These are phyloP conservation scores for Verticillium albo-atrum DNA, from an alignment of 2,329 filamentous ascomycete species.

Conservation along the genomic window DNA sequence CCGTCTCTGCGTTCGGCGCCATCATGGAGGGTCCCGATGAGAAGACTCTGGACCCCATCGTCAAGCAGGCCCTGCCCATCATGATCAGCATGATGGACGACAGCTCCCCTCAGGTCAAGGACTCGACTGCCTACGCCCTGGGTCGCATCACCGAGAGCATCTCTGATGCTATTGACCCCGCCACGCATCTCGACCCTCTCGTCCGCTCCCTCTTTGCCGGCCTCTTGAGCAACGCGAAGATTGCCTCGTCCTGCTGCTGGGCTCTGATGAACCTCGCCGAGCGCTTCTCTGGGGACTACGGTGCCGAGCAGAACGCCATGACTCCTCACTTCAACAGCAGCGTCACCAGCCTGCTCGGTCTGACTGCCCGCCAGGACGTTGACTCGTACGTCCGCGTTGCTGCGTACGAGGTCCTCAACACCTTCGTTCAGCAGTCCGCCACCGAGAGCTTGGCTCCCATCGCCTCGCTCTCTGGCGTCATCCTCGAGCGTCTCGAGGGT, in stretches of 20 bases:
- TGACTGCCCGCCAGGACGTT: slow-evolving; percentile 77
- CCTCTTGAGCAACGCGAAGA: slow-evolving; percentile 87
- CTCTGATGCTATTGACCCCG: slow-evolving; percentile 84
- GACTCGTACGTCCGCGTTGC: slow-evolving; percentile 91
- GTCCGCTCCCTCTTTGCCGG: slow-evolving; percentile 88
- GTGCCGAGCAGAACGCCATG: slow-evolving; percentile 72
- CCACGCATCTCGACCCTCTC: slow-evolving; percentile 75
- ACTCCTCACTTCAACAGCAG: slow-evolving; percentile 92
- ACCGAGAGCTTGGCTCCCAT: slow-evolving; percentile 79
- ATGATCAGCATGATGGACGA: slow-evolving; percentile 93
- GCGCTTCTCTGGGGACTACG: slow-evolving; percentile 83
- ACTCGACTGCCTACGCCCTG: slow-evolving; percentile 92
- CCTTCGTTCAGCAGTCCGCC: slow-evolving; percentile 88
- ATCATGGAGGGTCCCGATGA: slow-evolving; percentile 99
- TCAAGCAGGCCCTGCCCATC: slow-evolving; percentile 91
- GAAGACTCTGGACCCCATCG: slow-evolving; percentile 84
- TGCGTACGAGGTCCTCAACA: slow-evolving; percentile 93
- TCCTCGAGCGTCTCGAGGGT: slow-evolving; percentile 85
- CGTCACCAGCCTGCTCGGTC: slow-evolving; percentile 75
- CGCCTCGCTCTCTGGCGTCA: slow-evolving; percentile 77
- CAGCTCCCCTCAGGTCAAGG: slow-evolving; percentile 80
- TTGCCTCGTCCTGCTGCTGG: slow-evolving; percentile 98
- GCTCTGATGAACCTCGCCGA: slow-evolving; percentile 97
- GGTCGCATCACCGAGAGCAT: slow-evolving; percentile 94
- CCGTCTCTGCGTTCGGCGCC: slow-evolving; percentile 93